Base-by-base conservation (phyloP, 2,329 filamentous ascomycete species). In the Coleophoma crateriformis region DNA sequence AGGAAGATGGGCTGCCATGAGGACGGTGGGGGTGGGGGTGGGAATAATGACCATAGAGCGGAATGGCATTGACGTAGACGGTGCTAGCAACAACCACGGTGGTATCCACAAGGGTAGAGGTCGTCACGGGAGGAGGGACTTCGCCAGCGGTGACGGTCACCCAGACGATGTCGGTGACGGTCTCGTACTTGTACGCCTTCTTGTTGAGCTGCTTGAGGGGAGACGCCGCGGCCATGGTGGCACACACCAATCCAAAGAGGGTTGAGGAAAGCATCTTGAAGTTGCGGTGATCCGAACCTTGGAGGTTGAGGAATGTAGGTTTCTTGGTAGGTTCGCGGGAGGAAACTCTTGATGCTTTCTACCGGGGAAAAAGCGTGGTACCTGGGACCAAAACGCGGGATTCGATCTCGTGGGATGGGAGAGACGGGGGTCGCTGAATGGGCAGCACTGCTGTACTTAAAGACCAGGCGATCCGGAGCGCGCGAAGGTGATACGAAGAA, bases 211-310 rank as follows among this genome's bases (percentile, higher is more conserved):
- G 64, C 44, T 64, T 50, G 38, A 69, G 37, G 20, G 69, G 68
- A 27, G 54, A 61, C 44, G 65, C 65, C 45, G 65, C 45, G 50
- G 62, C 68, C 50, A 69, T 51, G 42, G 60, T 58, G 46, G 67
- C 68, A 49, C 61, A 58, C 55, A 66, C 54, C 46, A 65, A 59
- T 39, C 61, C 59, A 56, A 71, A 46, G 40, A 70, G 47, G 48
- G 64, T 61, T 33, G 69, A 70, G 47, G 63, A 67, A 64, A 64
- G 69, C 70, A 73, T 73, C 50, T 65, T 70, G 64, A 56, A 43
- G 41, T 19, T 14, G 27, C 6, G 5, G 27, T 27, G 27, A 7
- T 27, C 8, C 8, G 8, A 10, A 27, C 27, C 27, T 34, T 33
- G 33, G 45, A 42, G 33, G 15, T 39, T 46, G 17, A 38, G 5